Conservation (phyloP, 768 basidiomycete genomes). For the Suillus luteus region DNA sequence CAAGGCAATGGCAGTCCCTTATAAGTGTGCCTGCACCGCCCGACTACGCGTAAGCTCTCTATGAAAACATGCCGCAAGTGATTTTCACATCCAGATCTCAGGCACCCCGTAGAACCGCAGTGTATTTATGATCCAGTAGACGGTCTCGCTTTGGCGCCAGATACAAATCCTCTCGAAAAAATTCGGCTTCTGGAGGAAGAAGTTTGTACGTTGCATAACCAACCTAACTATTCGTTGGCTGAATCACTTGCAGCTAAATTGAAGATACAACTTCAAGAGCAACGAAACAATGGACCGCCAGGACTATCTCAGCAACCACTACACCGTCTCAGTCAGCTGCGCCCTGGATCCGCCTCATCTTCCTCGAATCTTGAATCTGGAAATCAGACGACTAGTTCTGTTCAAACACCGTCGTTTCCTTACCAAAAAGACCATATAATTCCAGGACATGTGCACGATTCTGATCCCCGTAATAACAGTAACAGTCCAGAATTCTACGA, state of each 20-base stretch:
- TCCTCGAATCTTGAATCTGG: conserved; percentile 19
- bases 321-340: conserved; percentile 18
- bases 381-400: conserved; percentile 15
- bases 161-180: conserved; percentile 77
- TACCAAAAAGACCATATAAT: conserved; percentile 19
- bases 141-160: conserved; percentile 73
- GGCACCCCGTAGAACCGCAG: conserved; percentile 84
- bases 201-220: conserved; percentile 52
- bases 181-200: conserved; percentile 77
- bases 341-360: conserved; percentile 26
- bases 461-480: conserved; percentile 45
- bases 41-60: conserved; percentile 70
- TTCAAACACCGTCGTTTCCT: conserved; percentile 12
- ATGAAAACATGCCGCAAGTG: not conserved
- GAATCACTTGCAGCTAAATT: conserved; percentile 51
- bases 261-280: conserved; percentile 61
- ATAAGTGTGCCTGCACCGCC: conserved; percentile 84
- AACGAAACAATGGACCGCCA: conserved; percentile 45
- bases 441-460: conserved; percentile 37
- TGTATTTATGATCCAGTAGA: conserved; percentile 88
- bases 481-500: conserved; percentile 53
- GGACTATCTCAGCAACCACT: conserved; percentile 20
- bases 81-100: conserved; percentile 31
- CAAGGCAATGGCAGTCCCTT: conserved; percentile 77
- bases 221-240: conserved; percentile 16